These are phyloP conservation scores for Aspergillus alliaceus DNA, from an alignment of 2,329 filamentous ascomycete species.

Conservation along the genomic window DNA sequence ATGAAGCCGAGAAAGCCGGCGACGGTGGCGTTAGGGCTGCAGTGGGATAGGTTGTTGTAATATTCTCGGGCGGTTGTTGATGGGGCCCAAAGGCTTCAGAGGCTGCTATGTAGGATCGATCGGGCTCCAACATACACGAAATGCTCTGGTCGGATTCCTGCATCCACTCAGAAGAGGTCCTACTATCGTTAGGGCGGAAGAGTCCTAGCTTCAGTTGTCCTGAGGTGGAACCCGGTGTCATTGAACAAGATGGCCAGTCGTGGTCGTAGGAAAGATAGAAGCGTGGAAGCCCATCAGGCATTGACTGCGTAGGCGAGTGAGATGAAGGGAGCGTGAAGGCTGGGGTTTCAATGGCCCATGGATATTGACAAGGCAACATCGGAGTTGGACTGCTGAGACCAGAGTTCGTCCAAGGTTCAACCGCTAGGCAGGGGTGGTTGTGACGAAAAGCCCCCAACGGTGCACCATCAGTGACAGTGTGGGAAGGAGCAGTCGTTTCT, in stretches of 20 bases:
- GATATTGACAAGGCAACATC: slow-evolving; percentile 16
- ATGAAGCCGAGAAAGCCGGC: slow-evolving; percentile 23
- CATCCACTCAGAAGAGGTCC: slow-evolving; percentile 13
- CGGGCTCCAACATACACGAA: slow-evolving; percentile 3
- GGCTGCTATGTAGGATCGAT: slow-evolving; percentile 10
- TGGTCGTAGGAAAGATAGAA: slow-evolving; percentile 8
- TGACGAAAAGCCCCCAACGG: slow-evolving; percentile 13
- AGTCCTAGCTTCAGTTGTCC: slow-evolving; percentile 13
- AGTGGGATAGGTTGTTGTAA: slow-evolving; percentile 3
- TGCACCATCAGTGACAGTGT: slow-evolving; percentile 9
- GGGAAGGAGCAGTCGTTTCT: slow-evolving; percentile 12
- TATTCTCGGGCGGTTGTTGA: slow-evolving; percentile 3
- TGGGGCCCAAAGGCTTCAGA: slow-evolving; percentile 8
- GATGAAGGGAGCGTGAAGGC: slow-evolving; percentile 13
- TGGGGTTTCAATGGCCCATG: slow-evolving; percentile 12
- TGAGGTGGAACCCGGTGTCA: slow-evolving; percentile 13
- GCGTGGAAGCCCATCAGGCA: slow-evolving; percentile 12
- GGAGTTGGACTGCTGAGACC: slow-evolving; percentile 21
- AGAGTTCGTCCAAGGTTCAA: slow-evolving; percentile 24
- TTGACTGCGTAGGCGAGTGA: slow-evolving; percentile 8
- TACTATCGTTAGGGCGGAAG: slow-evolving; percentile 8
- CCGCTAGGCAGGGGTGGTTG: slow-evolving; percentile 16
- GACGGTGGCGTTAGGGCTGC: slow-evolving; percentile 17
- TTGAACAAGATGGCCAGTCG: slow-evolving; percentile 12
- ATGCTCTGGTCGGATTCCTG: slow-evolving; percentile 6